Conservation (phyloP, 2,329 filamentous ascomycete species). For the Alternaria viburni region DNA sequence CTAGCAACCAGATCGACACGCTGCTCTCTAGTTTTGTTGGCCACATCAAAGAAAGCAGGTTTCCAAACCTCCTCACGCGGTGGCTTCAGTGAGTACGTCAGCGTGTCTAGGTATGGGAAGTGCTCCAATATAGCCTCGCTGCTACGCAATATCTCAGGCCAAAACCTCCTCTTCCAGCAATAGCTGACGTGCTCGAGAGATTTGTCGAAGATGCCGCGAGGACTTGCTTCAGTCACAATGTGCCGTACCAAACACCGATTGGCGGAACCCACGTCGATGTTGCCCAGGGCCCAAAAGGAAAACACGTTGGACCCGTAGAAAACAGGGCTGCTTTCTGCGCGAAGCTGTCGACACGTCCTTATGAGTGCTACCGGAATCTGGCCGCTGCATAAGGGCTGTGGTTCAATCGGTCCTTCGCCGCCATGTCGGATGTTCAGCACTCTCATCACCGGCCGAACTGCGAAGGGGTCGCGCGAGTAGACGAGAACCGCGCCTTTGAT, state of each 20-base stretch:
- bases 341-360: constrained; percentile 50
- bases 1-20: constrained; percentile 32
- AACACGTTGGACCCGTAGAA: constrained; percentile 59
- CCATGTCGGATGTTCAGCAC: constrained; percentile 35
- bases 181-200: constrained; percentile 34
- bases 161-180: constrained; percentile 38
- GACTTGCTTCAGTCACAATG: constrained; percentile 28
- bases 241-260: constrained; percentile 24
- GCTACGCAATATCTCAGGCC: constrained; percentile 32
- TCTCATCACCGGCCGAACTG: constrained; percentile 15
- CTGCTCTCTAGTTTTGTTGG: constrained; percentile 34
- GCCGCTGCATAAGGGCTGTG: constrained; percentile 19
- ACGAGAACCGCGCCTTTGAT: constrained; percentile 38
- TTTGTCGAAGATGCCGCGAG: constrained; percentile 26
- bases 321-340: constrained; percentile 52
- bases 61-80: constrained; percentile 22
- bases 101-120: constrained; percentile 31
- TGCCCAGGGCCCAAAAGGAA: constrained; percentile 27
- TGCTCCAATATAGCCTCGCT: constrained; percentile 22
- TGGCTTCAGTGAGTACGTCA: constrained; percentile 35
- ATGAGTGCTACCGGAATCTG: constrained; percentile 35
- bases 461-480: constrained; percentile 26
- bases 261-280: constrained; percentile 18
- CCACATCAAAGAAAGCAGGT: constrained; percentile 33
- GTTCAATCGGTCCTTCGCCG: constrained; percentile 29